Percentiles rank a stretch among this genome's conserved stretches.
Evolutionary conservation across 108 stramenopile genomes (phyloP).

Genomic region (Nitzschia sp.): DNA sequence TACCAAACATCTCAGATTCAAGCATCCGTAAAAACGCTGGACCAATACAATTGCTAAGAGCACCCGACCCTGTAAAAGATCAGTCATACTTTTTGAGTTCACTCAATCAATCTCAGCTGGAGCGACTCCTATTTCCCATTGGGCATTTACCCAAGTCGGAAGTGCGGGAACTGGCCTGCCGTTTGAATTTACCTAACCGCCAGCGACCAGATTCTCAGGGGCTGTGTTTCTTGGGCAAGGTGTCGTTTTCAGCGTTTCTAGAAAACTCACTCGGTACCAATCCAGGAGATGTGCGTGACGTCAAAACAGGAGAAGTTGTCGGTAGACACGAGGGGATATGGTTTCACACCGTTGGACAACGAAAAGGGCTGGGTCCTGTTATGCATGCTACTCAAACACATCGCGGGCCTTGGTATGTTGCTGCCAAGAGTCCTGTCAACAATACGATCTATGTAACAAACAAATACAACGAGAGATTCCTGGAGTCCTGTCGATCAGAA

Average conservation of each 20-base stretch:
- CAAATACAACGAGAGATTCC: conserved; percentile 77
- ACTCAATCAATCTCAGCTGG: conserved; percentile 83
- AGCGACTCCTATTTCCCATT: conserved; percentile 87
- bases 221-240: conserved; percentile 93
- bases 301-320: conserved; percentile 71
- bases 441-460: conserved; percentile 89
- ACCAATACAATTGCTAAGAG: conserved; percentile 66
- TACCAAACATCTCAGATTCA: background rate
- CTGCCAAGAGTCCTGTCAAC: conserved; percentile 79
- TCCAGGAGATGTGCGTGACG: conserved; percentile 84
- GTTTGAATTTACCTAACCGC: conserved; percentile 89
- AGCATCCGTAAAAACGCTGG: background rate
- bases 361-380: conserved; percentile 90
- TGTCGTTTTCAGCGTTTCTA: conserved; percentile 92
- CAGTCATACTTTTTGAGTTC: conserved; percentile 97
- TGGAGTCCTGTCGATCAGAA: conserved; percentile 57
- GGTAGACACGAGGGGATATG: conserved; percentile 92
- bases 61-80: conserved; percentile 94
- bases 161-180: conserved; percentile 88
- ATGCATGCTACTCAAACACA: conserved; percentile 68
- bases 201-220: conserved; percentile 89
- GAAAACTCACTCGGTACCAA: conserved; percentile 77
- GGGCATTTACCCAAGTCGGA: conserved; percentile 83
- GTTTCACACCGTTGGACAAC: conserved; percentile 97
- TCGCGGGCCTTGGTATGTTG: conserved; percentile 96